Base-by-base conservation (phyloP, 495 filamentous ascomycete species). In the Hypoxylon cercidicola region DNA sequence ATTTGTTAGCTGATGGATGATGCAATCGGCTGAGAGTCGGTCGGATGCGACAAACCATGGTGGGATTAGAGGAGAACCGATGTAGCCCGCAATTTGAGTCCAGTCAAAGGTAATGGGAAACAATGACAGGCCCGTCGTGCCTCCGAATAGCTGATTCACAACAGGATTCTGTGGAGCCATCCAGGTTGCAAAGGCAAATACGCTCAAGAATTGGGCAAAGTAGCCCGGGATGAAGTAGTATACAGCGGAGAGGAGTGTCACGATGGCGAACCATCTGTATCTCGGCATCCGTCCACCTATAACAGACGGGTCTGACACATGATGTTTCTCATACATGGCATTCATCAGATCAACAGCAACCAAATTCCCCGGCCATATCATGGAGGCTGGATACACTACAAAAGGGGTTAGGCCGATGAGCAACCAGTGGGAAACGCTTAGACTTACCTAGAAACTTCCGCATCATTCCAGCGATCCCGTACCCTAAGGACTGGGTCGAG, bases 321-420 rank as follows among this genome's bases (percentile, higher is more conserved):
- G 72, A 30, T 79, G 73, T 46, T 81, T 79, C 59, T 91, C 89
- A 61, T 93, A 89, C 69, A 92, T 87, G 13, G 88, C 88, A 46
- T 85, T 84, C 78, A 93, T 89, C 8, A 93, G 75, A 4, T 88
- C 79, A 0, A 86, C 81, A 16, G 84, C 84, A 62, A 89, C 86
- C 16, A 93, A 77, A 45, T 81, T 89, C 1, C 78, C 79, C 0
- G 90, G 89, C 88, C 89, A 93, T 61, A 93, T 91, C 88, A 92
- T 90, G 8, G 89, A 83, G 2, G 88, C 87, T 4, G 86, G 88
- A 72, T 82, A 79, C 45, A 84, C 79, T 85, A 66, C 15, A 72
- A 64, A 15, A 32, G 7, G 25, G 0, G 55, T 65, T 7, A 72
- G 23, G 37, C 16, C 9, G 3, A 40, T 6, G 10, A 48, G 44